Evolutionary conservation across 768 basidiomycete genomes (phyloP), one percentile per base, ranked within the genome.

Genomic region (Tylopilus felleus): DNA sequence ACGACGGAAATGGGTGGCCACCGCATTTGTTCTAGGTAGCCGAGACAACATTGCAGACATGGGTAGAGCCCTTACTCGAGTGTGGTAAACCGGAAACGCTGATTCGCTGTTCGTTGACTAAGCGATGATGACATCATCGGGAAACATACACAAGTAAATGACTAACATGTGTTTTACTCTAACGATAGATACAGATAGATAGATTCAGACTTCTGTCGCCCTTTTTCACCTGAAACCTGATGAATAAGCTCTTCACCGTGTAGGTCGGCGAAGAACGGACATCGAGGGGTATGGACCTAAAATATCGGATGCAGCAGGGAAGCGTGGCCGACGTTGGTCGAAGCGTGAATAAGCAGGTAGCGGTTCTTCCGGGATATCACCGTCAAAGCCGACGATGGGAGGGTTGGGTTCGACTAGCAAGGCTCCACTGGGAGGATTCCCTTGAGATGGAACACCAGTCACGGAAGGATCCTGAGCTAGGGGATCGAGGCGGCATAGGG

Each of bases 1-100:
- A 17, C 77, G 72, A 44, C 72, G 63, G n/a, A 73, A 49, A 8
- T 65, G 66, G 33, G 72, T 70, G 28, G 57, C 50, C 25, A 59
- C 46, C 1, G 28, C 47, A 19, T 56, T 62, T 8, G 58, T 55
- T 49, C 67, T 64, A 19, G 54, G 43, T n/a, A 59, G 23, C 31
- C 51, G 60, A 22, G 49, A 38, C 54, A 69, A 58, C 81, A 80
- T 70, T 22, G 44, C 22, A 31, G 38, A 51, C 16, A 10, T 6
- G 19, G 45, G 33, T 38, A 25, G 8, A n/a, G 29, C 10, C 10
- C 47, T 28, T 7, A n/a, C 39, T 47, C 33, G 17, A 42, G 22
- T 29, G 39, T 39, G 21, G 12, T 27, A 53, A 51, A 40, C 47
- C 28, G 13, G 16, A 13, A 16, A 27, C 27, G n/a, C 13, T n/a